Evolutionary conservation across 1,139 yeast genomes (phyloP).

Genomic region (Candida tunisiensis): DNA sequence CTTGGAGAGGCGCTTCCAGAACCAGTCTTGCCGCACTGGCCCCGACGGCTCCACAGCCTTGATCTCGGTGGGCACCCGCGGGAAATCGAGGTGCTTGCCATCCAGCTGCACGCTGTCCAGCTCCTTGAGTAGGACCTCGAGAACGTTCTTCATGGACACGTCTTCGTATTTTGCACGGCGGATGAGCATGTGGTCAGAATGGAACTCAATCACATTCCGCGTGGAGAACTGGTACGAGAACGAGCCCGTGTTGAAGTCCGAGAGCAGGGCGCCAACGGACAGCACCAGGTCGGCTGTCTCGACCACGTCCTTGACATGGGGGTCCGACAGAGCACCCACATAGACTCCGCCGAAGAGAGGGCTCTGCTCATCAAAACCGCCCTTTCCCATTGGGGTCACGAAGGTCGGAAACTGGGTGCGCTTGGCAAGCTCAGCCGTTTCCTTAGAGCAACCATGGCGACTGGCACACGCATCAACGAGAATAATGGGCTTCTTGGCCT

Average conservation of each 20-base stretch:
- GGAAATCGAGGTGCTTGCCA: constrained; percentile 1
- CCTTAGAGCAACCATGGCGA: constrained; percentile 52
- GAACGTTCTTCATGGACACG: constrained; percentile 58
- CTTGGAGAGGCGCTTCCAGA: constrained; percentile 61
- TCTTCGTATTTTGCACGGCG: constrained; percentile 62
- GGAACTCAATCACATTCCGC: constrained; percentile 71
- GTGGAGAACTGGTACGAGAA: constrained; percentile 72
- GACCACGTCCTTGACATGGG: constrained; percentile 60
- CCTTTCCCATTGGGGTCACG: constrained; percentile 87
- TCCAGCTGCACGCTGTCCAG: not conserved
- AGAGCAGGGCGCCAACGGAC: constrained; percentile 67
- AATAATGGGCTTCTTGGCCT: constrained; percentile 53
- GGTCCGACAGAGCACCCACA: constrained; percentile 64
- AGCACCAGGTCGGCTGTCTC: constrained; percentile 63
- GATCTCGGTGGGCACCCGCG: not conserved
- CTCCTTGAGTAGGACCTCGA: constrained; percentile 27
- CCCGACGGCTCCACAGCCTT: constrained; percentile 16
- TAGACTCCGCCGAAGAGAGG: constrained; percentile 77
- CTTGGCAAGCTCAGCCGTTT: constrained; percentile 46
- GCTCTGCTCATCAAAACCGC: constrained; percentile 56
- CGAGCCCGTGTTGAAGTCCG: constrained; percentile 84
- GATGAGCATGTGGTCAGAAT: constrained; percentile 73
- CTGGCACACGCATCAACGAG: constrained; percentile 80
- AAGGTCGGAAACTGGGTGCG: constrained; percentile 67
- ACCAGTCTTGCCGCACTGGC: constrained; percentile 54